Conservation (phyloP, 1,284 basidiomycete species). For the Cerrena zonata region DNA sequence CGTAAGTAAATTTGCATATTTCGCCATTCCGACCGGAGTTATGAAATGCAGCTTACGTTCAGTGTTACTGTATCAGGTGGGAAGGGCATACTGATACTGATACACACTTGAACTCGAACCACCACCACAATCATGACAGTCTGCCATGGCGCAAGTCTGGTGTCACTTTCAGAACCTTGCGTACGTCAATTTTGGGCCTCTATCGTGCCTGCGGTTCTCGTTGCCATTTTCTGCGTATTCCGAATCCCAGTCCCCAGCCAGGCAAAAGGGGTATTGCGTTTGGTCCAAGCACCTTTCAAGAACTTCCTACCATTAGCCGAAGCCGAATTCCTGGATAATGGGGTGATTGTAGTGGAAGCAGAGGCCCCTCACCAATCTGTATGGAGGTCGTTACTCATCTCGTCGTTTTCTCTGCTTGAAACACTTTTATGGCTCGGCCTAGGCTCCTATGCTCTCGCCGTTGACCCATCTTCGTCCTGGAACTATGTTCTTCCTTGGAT, state of each 20-base stretch:
- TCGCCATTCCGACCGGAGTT: too few relatives aligned
- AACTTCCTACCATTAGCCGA: constrained; percentile 52
- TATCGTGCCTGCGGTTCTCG: constrained; percentile 44
- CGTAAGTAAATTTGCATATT: too few relatives aligned
- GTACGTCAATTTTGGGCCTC: constrained; percentile 54
- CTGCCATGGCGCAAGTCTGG: constrained; percentile 22
- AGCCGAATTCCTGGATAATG: constrained; percentile 45
- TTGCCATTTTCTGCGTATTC: constrained; percentile 39
- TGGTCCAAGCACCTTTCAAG: constrained; percentile 36
- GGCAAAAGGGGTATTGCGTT: constrained; percentile 20
- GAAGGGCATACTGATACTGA: too few relatives aligned
- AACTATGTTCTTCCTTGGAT: constrained; percentile 33
- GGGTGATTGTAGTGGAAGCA: constrained; percentile 22
- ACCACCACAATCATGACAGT: constrained; percentile 1
- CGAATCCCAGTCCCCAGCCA: constrained; percentile 31
- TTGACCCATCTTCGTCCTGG: constrained; percentile 22
- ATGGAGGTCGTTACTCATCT: constrained; percentile 43
- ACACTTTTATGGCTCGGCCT: constrained; percentile 45
- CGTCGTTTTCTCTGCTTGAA: constrained; percentile 43
- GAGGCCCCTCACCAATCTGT: constrained; percentile 13
- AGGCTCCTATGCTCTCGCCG: constrained; percentile 37
- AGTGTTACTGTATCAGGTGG: too few relatives aligned
- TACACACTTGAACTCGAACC: too few relatives aligned
- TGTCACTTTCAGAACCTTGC: constrained; percentile 48
- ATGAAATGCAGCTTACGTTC: too few relatives aligned